Conservation (phyloP, 108 stramenopile genomes). For the Bacterosira constricta region DNA sequence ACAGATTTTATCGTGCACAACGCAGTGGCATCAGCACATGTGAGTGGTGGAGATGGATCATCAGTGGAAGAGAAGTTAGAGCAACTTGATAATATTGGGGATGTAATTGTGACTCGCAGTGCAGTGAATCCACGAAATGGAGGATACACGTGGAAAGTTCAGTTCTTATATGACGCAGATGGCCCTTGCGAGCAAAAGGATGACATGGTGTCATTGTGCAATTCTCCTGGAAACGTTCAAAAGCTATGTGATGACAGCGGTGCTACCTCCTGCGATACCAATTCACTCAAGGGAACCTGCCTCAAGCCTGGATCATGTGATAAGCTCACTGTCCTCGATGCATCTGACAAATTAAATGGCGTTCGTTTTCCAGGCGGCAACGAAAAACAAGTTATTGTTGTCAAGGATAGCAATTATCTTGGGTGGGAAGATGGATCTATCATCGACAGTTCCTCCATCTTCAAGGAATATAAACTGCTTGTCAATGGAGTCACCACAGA, state of each 20-base stretch:
- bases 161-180: conserved; percentile 75
- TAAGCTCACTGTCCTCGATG: conserved; percentile 54
- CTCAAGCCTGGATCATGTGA: conserved; percentile 48
- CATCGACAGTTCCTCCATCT: conserved; percentile 3
- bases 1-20: conserved; percentile 80
- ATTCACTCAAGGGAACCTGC: conserved; percentile 41
- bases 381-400: conserved; percentile 50
- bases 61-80: conserved; percentile 86
- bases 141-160: conserved; percentile 79
- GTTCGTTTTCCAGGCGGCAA: conserved; percentile 48
- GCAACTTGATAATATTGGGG: conserved; percentile 75
- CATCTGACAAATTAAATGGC: conserved; percentile 27
- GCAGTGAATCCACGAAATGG: conserved; percentile 74
- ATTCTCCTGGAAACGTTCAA: conserved; percentile 83
- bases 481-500: conserved; percentile 31
- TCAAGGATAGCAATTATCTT: conserved; percentile 55
- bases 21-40: conserved; percentile 62
- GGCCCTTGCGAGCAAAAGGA: conserved; percentile 77
- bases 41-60: conserved; percentile 73
- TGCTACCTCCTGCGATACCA: conserved; percentile 37
- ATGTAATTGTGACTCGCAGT: conserved; percentile 72
- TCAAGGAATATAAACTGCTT: conserved; percentile 36
- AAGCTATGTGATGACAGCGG: conserved; percentile 46
- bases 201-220: conserved; percentile 53
- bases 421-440: conserved; percentile 59